Evolutionary conservation across 164 flowering plant genomes (phyloP), one percentile per base, ranked within the genome.

Genomic region (Magnolia changhungtana): DNA sequence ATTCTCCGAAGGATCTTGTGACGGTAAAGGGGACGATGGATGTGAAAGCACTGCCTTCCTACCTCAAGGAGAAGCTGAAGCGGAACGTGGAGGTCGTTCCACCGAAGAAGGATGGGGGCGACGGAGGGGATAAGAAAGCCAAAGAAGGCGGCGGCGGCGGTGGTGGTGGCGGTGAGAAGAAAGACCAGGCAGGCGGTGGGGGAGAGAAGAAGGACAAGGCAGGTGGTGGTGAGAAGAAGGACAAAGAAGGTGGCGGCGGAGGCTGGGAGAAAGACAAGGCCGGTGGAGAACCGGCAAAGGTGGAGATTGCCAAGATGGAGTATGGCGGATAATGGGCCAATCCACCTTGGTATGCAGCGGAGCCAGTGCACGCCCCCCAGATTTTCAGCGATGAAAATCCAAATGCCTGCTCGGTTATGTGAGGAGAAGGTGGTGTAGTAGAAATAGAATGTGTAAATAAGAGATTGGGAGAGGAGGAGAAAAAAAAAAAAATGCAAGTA

Each of bases 21-120:
- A 87, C 89, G 0, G 95, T 91, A 63, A 91, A 81, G 31, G 98
- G 98, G 0, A 84, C 89, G 8, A 90, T 92, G 93, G 92, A 95
- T 74, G 79, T 74, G 9, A 90, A 88, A 61, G 81, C 79, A 0
- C 84, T 91, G 3, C 66, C 71, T 0, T 86, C 86, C 0, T 86
- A 84, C 73, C 83, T 95, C 65, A 81, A 75, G 49, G 86, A 85
- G 72, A 92, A 92, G 81, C 82, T 93, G 4, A 91, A 82, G 50
- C 78, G 89, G 29, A 73, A 24, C 59, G 91, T 93, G 6, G 98
- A 93, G 11, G 75, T 93, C 13, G 95, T 90, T 58, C 89, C 90
- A 0, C 80, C 90, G 0, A 85, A 86, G 79, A 87, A 89, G 24
- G 89, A 85, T 0, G 86, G 82, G 3, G 84, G 71, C 51, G 78